Conservation (phyloP, 805 yeast species). For the Yamadazyma sp. region DNA sequence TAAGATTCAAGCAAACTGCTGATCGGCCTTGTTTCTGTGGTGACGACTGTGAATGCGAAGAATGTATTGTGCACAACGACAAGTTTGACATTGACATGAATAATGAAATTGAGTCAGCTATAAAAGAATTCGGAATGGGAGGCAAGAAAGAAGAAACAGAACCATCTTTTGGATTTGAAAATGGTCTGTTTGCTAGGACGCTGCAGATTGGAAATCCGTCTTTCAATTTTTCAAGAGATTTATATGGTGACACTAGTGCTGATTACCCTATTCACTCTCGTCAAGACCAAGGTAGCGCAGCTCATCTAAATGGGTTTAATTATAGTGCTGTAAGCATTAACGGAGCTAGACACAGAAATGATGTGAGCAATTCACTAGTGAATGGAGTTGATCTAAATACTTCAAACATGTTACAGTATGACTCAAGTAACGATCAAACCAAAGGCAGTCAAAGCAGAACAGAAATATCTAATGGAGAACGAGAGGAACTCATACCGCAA, state of each 20-base stretch:
- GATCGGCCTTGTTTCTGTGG: constrained; percentile 40
- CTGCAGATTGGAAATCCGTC: not conserved
- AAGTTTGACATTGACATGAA: constrained; percentile 2
- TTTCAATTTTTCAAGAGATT: not conserved
- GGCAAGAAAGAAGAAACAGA: not conserved
- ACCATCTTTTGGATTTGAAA: not conserved
- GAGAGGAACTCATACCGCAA: too few species aligned
- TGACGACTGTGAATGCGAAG: constrained; percentile 36
- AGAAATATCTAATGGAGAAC: too few species aligned
- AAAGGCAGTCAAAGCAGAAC: not conserved
- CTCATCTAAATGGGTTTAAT: too few species aligned
- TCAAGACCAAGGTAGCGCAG: too few species aligned
- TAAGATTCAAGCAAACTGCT: constrained; percentile 13
- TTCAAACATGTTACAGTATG: too few species aligned
- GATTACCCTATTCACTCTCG: too few species aligned
- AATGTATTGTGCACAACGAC: constrained; percentile 37
- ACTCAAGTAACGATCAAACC: too few species aligned
- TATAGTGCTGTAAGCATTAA: too few species aligned
- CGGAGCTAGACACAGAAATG: too few species aligned
- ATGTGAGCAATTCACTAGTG: too few species aligned
- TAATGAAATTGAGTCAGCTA: constrained; percentile 5
- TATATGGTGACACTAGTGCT: too few species aligned
- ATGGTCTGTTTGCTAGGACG: not conserved
- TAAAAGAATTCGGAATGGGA: constrained; percentile 7
- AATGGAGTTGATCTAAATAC: too few species aligned